Evolutionary conservation across 768 basidiomycete genomes (phyloP).

Genomic region (Imleria badia): DNA sequence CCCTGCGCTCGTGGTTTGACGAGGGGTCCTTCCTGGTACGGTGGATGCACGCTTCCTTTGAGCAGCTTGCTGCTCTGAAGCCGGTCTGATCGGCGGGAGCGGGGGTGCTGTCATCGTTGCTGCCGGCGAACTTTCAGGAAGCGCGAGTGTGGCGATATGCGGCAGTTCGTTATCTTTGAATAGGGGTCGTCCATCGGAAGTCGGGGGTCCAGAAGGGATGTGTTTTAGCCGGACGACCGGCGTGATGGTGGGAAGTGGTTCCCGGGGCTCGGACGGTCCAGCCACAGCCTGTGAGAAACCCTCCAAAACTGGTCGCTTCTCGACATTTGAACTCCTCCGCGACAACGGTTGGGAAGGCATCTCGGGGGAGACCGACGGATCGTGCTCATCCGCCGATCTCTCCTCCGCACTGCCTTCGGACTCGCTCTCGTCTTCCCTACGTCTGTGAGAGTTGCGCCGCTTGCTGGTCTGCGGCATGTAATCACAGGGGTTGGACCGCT

Average conservation of each 20-base stretch:
- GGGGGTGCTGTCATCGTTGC: constrained; percentile 61
- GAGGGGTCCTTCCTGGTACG: constrained; percentile 59
- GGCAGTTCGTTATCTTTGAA: constrained; percentile 67
- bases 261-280: constrained; percentile 45
- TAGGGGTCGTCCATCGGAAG: constrained; percentile 40
- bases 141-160: constrained; percentile 67
- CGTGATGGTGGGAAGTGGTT: constrained; percentile 39
- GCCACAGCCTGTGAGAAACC: constrained; percentile 30
- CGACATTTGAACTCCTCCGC: constrained; percentile 37
- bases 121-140: constrained; percentile 56
- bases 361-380: constrained; percentile 60
- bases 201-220: constrained; percentile 19
- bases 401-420: constrained; percentile 67
- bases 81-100: constrained; percentile 63
- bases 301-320: constrained; percentile 35
- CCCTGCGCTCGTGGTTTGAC: constrained; percentile 64
- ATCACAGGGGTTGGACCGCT: constrained; percentile 76
- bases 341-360: constrained; percentile 34
- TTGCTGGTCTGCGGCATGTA: constrained; percentile 74
- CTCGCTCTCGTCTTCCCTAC: constrained; percentile 57
- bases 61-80: constrained; percentile 64
- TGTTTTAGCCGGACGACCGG: constrained; percentile 35
- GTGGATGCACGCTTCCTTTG: constrained; percentile 71
- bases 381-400: constrained; percentile 49
- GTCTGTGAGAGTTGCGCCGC: constrained; percentile 64